Conservation (phyloP, 2,329 filamentous ascomycete genomes). For the Aspergillus sp. region DNA sequence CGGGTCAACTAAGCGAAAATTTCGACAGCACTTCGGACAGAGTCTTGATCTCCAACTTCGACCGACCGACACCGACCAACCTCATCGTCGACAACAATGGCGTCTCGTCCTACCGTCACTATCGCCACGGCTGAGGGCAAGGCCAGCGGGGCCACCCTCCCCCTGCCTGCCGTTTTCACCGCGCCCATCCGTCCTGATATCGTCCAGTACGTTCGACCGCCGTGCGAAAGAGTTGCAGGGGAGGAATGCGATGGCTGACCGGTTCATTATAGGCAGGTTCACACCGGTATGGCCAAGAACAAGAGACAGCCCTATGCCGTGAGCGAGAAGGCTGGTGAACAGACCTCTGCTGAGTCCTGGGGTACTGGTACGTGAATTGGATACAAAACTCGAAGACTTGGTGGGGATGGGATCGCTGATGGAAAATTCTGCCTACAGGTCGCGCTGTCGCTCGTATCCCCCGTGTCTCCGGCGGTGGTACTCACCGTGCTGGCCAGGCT, state of each 20-base stretch:
- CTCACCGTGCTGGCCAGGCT: conserved; percentile 99
- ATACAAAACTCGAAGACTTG: neutral
- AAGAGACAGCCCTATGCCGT: conserved; percentile 99
- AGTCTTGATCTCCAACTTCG: conserved; percentile 37
- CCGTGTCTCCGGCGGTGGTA: conserved; percentile 99
- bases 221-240: neutral
- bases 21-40: conserved; percentile 35
- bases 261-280: conserved; percentile 60
- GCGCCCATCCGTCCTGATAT: conserved; percentile 98
- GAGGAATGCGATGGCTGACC: conserved; percentile 33
- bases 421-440: conserved; percentile 54
- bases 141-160: conserved; percentile 82
- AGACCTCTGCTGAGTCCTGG: conserved; percentile 99
- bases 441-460: conserved; percentile 99
- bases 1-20: conserved; percentile 43
- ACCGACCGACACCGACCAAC: conserved; percentile 39
- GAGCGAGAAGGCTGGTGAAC: conserved; percentile 99
- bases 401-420: conserved; percentile 10
- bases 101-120: conserved; percentile 95
- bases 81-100: conserved; percentile 63
- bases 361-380: conserved; percentile 78
- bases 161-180: conserved; percentile 95
- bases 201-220: conserved; percentile 71
- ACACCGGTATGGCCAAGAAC: conserved; percentile 99
- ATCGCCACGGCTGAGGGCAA: conserved; percentile 96